Evolutionary conservation across 495 filamentous ascomycete genomes (phyloP).

Genomic region (Corynascus novoguineensis): DNA sequence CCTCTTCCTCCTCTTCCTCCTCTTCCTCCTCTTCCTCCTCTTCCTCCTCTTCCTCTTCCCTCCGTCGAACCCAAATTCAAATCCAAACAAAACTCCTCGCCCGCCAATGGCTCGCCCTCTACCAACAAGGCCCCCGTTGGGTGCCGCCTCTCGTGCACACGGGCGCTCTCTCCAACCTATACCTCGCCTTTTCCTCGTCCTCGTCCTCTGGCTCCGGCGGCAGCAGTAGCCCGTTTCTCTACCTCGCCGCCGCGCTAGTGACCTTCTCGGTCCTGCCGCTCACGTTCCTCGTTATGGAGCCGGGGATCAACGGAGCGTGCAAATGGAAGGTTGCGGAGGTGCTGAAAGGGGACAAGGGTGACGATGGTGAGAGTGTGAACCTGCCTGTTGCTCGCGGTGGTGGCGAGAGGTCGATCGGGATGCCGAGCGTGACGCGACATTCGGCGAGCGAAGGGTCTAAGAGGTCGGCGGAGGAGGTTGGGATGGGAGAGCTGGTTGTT

Average conservation of each 20-base stretch:
- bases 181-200: constrained; percentile 9
- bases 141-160: constrained; percentile 12
- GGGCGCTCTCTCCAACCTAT: constrained; percentile 13
- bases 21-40: too few relatives aligned
- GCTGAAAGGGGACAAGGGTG: neutral
- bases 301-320: constrained; percentile 24
- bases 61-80: neutral
- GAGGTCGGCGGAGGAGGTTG: constrained; percentile 12
- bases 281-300: constrained; percentile 21
- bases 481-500: constrained; percentile 11
- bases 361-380: neutral
- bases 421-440: constrained; percentile 1
- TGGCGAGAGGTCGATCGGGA: neutral
- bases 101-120: constrained; percentile 20
- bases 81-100: constrained; percentile 13
- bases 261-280: constrained; percentile 15
- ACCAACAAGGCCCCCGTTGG: constrained; percentile 20
- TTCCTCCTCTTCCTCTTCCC: too few relatives aligned
- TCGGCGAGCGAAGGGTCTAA: constrained; percentile 2
- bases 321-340: constrained; percentile 21
- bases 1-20: too few relatives aligned
- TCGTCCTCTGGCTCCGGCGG: neutral
- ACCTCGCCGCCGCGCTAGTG: neutral
- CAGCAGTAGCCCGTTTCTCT: neutral
- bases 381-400: too few relatives aligned